Conservation (phyloP, 257 asterid species). For the Nicotiana paniculata region DNA sequence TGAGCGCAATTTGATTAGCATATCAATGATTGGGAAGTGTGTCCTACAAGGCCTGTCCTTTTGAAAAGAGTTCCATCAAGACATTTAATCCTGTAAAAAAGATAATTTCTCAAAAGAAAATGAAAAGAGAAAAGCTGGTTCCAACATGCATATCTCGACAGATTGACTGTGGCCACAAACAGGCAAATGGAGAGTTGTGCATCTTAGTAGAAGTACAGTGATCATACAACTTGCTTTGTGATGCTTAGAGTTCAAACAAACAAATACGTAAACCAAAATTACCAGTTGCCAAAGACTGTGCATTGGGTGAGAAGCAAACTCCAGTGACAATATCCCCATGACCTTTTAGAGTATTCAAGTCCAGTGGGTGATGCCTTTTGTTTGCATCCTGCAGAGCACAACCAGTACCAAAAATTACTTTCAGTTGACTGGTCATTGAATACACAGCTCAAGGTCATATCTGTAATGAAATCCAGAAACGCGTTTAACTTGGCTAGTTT, state of each 20-base stretch:
- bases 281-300: conserved; percentile 82
- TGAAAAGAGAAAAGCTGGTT: not conserved
- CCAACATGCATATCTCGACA: not conserved
- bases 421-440: conserved; percentile 5
- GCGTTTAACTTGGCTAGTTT: not conserved
- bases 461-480: not conserved
- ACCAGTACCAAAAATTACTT: not conserved
- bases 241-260: not conserved
- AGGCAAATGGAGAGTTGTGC: not conserved
- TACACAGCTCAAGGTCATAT: conserved; percentile 6
- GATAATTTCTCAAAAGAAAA: not conserved
- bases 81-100: not conserved
- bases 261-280: conserved; percentile 12
- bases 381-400: conserved; percentile 58
- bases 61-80: not conserved
- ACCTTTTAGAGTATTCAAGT: conserved; percentile 95
- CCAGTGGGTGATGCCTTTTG: conserved; percentile 84
- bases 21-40: not conserved
- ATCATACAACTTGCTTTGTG: not conserved
- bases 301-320: conserved; percentile 74
- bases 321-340: conserved; percentile 92
- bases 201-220: not conserved
- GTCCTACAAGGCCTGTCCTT: not conserved
- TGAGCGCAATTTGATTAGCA: not conserved
- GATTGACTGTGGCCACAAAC: not conserved